Evolutionary conservation across 192 early-diverging fungal genomes (phyloP).

Genomic region (Umbelopsis sp.): DNA sequence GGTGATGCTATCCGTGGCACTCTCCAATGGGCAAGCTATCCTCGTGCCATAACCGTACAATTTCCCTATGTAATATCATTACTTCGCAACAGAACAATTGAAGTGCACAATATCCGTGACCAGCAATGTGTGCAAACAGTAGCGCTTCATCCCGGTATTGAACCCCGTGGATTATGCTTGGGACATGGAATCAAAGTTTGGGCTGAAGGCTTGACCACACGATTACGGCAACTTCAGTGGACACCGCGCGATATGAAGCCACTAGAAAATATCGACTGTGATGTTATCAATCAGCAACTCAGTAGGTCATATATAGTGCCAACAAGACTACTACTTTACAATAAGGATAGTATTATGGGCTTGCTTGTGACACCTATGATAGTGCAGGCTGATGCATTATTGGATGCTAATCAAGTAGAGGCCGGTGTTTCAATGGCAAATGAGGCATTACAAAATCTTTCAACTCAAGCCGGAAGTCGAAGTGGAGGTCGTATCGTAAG

Average conservation of each 20-base stretch:
- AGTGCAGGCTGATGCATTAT: conserved; percentile 57
- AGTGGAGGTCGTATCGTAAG: conserved; percentile 8
- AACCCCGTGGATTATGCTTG: conserved; percentile 53
- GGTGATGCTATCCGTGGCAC: conserved; percentile 77
- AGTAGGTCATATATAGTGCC: conserved; percentile 41
- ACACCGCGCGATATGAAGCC: not conserved
- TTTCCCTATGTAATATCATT: conserved; percentile 76
- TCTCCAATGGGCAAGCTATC: conserved; percentile 55
- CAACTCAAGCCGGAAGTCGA: not conserved
- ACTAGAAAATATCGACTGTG: conserved; percentile 1
- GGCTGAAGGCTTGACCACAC: conserved; percentile 43
- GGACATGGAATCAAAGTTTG: conserved; percentile 53
- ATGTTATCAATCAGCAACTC: conserved; percentile 14
- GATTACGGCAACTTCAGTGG: conserved; percentile 21
- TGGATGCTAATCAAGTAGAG: conserved; percentile 59
- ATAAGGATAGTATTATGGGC: conserved; percentile 59
- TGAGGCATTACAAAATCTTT: conserved; percentile 25
- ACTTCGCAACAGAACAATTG: conserved; percentile 64
- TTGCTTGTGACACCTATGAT: conserved; percentile 60
- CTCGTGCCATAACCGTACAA: conserved; percentile 63
- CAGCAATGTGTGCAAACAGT: conserved; percentile 63
- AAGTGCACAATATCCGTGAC: conserved; percentile 75
- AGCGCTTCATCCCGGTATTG: conserved; percentile 37
- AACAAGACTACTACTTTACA: conserved; percentile 57
- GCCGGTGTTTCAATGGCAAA: conserved; percentile 65